phyloP scores from a whole-genome alignment of 441 rosid species.

The Gossypium gossypioides region DNA sequence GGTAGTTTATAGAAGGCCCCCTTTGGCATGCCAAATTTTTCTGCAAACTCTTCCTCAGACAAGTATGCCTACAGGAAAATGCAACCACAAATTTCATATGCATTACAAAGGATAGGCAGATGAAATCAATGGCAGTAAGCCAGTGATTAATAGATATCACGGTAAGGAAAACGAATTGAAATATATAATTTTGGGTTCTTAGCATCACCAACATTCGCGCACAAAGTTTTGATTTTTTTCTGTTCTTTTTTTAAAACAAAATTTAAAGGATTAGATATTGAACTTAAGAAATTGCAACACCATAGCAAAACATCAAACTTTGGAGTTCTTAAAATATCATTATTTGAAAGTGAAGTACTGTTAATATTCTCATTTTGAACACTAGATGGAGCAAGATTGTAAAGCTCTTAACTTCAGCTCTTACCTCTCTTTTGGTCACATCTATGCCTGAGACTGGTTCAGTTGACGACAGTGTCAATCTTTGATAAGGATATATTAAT shows the following conservation, averaged over 20 bases:
- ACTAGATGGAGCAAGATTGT: not conserved
- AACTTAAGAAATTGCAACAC: not conserved
- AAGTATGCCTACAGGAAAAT: constrained; percentile 45
- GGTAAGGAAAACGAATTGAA: not conserved
- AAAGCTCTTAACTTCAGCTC: not conserved
- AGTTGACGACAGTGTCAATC: constrained; percentile 40
- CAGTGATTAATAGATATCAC: not conserved
- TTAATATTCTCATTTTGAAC: not conserved
- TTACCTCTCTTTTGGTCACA: constrained; percentile 63
- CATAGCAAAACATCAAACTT: constrained; percentile 1
- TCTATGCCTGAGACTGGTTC: constrained; percentile 48
- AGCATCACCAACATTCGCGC: not conserved
- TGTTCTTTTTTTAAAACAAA: not conserved
- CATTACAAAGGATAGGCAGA: not conserved
- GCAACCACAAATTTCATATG: constrained; percentile 7
- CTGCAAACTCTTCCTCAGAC: constrained; percentile 53
- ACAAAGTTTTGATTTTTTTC: not conserved
- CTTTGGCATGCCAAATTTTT: constrained; percentile 46
- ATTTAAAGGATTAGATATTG: not conserved
- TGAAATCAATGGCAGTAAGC: not conserved
- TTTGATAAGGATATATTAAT: constrained; percentile 37
- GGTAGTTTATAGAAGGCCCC: constrained; percentile 53
- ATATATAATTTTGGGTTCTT: not conserved
- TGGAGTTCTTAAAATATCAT: not conserved
- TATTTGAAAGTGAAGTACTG: not conserved